Evolutionary conservation across 208 protist genomes (phyloP), one percentile per base, ranked within the genome.

Genomic region (Crithidia sp.): DNA sequence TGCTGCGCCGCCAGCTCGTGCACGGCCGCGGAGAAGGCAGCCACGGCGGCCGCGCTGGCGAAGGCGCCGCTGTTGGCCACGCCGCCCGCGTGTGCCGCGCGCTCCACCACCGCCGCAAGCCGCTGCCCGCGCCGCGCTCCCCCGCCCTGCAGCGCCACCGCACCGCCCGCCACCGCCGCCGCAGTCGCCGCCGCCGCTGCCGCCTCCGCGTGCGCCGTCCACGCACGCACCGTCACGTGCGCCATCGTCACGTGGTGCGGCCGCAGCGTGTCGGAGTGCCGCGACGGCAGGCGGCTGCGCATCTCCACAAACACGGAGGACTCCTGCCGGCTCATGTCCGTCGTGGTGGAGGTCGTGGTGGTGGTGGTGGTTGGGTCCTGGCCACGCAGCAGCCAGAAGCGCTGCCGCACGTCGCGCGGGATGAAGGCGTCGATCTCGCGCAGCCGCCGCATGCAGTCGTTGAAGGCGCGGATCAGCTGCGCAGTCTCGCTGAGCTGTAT

Each of bases 391-490:
- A 28, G 45, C 9, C 45, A 13, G 45, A 49, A 14, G 10, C 13
- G 36, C 43, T 56, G 5, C 8, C 65, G 68, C 10, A 67, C 43
- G 4, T 47, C 49, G 17, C 37, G 36, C 7, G 75, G 75, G 0
- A 80, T 19, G 17, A 76, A 80, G 17, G 50, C 50, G 52, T 80
- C 68, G 36, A 80, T 56, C 4, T 73, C 8, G 39, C 55, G 67
- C 45, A 80, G 60, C 17, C 53, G 75, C n/a, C 47, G 49, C 53
- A 76, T 67, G 14, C 60, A 37, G 0, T 7, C 17, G 36, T 80
- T 76, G 70, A 76, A 43, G n/a, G 68, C 75, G 1, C 13, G 14
- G 3, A 68, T 19, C 36, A 80, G 52, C 19, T 43, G 41, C 7
- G 36, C 8, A 4, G 76, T 47, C 49, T 80, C 75, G 6, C 36